These are phyloP conservation scores for Luzula sylvatica DNA, from an alignment of 176 grass and related monocot genomes.

Conservation along the genomic window DNA sequence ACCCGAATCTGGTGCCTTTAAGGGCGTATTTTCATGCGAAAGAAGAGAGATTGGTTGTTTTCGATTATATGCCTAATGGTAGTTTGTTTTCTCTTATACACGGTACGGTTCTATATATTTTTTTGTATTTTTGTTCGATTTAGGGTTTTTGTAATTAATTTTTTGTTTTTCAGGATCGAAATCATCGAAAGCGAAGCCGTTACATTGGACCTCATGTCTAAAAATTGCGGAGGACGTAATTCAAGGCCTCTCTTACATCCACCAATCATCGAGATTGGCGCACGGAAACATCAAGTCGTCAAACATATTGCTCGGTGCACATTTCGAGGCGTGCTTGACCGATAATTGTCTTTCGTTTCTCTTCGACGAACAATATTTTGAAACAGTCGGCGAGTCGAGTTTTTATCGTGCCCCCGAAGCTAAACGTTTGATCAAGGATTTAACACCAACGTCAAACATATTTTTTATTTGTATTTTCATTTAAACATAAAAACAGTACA, in stretches of 20 bases:
- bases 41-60: slow-evolving; percentile 89
- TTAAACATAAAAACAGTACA: too few species aligned
- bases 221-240: slow-evolving; percentile 94
- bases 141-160: not conserved
- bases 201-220: slow-evolving; percentile 97
- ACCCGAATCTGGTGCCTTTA: slow-evolving; percentile 74
- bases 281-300: slow-evolving; percentile 86
- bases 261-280: slow-evolving; percentile 82
- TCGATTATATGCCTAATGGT: slow-evolving; percentile 92
- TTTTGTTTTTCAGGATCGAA: slow-evolving; percentile 52
- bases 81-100: slow-evolving; percentile 77
- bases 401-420: slow-evolving; percentile 71
- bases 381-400: slow-evolving; percentile 32
- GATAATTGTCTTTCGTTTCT: slow-evolving; percentile 86
- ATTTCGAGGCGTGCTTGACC: slow-evolving; percentile 91
- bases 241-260: slow-evolving; percentile 88
- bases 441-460: slow-evolving; percentile 45
- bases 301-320: slow-evolving; percentile 79
- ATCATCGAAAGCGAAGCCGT: slow-evolving; percentile 61
- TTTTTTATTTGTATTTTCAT: too few species aligned
- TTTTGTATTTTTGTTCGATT: not conserved
- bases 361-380: slow-evolving; percentile 47
- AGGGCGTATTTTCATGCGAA: slow-evolving; percentile 91
- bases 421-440: slow-evolving; percentile 47
- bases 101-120: slow-evolving; percentile 24